These are phyloP conservation scores for Larix kaempferi DNA, from an alignment of 75 land plant genomes.

Conservation along the genomic window DNA sequence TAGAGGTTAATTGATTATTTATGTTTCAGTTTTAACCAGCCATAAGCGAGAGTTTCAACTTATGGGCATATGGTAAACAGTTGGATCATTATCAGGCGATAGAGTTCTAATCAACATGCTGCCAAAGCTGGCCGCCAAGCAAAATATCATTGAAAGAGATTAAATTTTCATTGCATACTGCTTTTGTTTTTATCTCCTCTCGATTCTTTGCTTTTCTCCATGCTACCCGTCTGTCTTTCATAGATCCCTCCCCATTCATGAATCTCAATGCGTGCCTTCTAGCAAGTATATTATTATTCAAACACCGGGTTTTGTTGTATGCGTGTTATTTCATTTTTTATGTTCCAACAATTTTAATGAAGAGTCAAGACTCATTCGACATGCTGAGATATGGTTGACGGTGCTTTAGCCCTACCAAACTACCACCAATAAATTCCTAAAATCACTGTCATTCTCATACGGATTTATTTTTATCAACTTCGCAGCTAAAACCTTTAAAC, in stretches of 20 bases:
- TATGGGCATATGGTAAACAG: not conserved
- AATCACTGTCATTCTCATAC: too few species aligned
- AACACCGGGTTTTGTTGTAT: too few species aligned
- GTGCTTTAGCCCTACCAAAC: too few species aligned
- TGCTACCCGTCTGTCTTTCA: not conserved
- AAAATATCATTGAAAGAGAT: constrained; percentile 5
- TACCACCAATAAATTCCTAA: too few species aligned
- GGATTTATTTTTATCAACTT: too few species aligned
- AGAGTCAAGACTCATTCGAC: too few species aligned
- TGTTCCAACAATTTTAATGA: too few species aligned
- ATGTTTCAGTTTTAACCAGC: not conserved
- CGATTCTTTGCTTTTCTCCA: not conserved
- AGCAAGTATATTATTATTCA: too few species aligned
- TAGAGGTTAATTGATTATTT: too few species aligned
- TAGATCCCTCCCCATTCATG: not conserved
- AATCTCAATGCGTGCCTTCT: not conserved
- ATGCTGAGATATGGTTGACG: too few species aligned
- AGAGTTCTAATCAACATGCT: constrained; percentile 1
- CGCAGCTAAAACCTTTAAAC: too few species aligned
- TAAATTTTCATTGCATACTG: not conserved
- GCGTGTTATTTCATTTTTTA: too few species aligned
- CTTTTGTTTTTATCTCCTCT: not conserved
- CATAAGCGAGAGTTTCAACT: not conserved
- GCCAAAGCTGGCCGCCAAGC: not conserved
- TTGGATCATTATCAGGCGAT: not conserved